These are phyloP conservation scores for Volvariella volvacea DNA, from an alignment of 1,284 basidiomycete species.

Conservation along the genomic window DNA sequence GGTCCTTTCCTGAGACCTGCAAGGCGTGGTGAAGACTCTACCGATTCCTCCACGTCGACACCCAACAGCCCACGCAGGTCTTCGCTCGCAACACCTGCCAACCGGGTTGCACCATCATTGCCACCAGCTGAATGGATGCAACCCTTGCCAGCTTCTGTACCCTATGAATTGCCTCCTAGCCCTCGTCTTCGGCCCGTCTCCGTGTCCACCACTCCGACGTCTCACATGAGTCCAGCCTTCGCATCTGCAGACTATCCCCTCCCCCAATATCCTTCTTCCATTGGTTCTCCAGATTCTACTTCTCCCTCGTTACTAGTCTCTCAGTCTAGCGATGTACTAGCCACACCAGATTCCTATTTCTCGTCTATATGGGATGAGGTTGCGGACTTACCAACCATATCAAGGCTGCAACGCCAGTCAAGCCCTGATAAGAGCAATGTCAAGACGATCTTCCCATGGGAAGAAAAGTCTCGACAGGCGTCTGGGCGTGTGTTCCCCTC, in stretches of 20 bases:
- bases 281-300: conserved; percentile 2
- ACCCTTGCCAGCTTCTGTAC: conserved; percentile 50
- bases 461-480: conserved; percentile 57
- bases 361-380: conserved; percentile 68
- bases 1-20: too few species aligned
- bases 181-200: conserved; percentile 30
- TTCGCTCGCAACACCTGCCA: conserved; percentile 1
- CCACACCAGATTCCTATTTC: conserved; percentile 55
- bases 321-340: neutral
- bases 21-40: too few species aligned
- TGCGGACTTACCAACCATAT: conserved; percentile 22
- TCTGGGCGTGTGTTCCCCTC: conserved; percentile 76
- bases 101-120: conserved; percentile 8
- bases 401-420: conserved; percentile 44
- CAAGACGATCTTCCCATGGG: conserved; percentile 91
- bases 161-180: conserved; percentile 41
- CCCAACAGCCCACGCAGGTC: neutral
- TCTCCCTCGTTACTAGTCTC: neutral
- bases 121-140: conserved; percentile 15
- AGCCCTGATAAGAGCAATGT: conserved; percentile 71
- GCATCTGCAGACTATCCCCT: neutral
- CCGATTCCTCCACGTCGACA: neutral
- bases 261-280: conserved; percentile 11
- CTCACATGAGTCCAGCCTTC: neutral
- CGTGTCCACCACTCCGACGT: conserved; percentile 31